phyloP scores from a whole-genome alignment of 2,329 filamentous ascomycete genomes.

The Diaporthe vexans region DNA sequence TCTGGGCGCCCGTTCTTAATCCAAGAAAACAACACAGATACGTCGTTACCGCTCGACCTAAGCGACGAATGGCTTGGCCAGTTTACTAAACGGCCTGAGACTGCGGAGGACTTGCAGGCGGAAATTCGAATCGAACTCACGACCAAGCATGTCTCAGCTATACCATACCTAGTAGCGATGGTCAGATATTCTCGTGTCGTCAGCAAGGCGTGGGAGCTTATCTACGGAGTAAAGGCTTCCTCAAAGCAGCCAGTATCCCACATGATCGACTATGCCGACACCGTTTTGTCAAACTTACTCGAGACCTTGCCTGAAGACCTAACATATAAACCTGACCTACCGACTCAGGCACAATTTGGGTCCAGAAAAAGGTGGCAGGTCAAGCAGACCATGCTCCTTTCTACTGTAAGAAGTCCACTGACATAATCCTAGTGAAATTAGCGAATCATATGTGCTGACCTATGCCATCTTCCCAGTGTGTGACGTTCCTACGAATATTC shows the following conservation, averaged over 20 bases:
- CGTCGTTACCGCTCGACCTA: slow-evolving; percentile 21
- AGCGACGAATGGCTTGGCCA: slow-evolving; percentile 38
- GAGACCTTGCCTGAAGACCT: slow-evolving; percentile 30
- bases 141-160: slow-evolving; percentile 1
- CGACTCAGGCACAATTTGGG: slow-evolving; percentile 15
- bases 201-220: slow-evolving; percentile 35
- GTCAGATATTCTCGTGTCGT: slow-evolving; percentile 35
- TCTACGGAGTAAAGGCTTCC: slow-evolving; percentile 26
- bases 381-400: slow-evolving; percentile 38
- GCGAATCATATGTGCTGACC: no score
- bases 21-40: slow-evolving; percentile 32
- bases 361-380: slow-evolving; percentile 35
- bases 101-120: not conserved
- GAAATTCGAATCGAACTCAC: slow-evolving; percentile 16
- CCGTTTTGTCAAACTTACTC: slow-evolving; percentile 22
- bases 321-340: slow-evolving; percentile 24
- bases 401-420: slow-evolving; percentile 23
- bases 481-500: slow-evolving; percentile 33
- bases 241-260: slow-evolving; percentile 14
- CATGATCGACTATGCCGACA: slow-evolving; percentile 39
- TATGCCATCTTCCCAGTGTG: not conserved
- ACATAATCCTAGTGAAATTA: not conserved
- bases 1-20: slow-evolving; percentile 38
- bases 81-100: not conserved
- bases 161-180: slow-evolving; percentile 31